Percentiles rank a stretch among this genome's conserved stretches.
phyloP scores from a whole-genome alignment of 106 monocot species.

The Vanilla planifolia region DNA sequence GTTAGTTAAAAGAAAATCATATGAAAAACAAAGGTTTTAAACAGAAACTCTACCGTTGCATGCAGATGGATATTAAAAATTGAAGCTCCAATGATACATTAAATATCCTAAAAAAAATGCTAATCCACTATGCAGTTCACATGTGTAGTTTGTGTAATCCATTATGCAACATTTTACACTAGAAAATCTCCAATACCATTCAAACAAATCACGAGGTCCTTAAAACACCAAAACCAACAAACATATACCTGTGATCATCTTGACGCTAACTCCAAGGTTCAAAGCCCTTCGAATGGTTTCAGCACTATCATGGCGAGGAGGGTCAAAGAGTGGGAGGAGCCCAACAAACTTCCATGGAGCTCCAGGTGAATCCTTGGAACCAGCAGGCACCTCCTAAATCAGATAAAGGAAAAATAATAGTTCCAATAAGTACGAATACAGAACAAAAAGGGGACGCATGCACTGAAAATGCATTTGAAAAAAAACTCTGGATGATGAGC shows the following conservation, averaged over 20 bases:
- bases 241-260: slow-evolving; percentile 52
- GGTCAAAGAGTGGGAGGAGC: slow-evolving; percentile 56
- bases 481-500: neutral
- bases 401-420: slow-evolving; percentile 3
- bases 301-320: slow-evolving; percentile 59
- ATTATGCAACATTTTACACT: neutral
- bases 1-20: too few relatives aligned
- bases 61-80: too few relatives aligned
- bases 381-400: slow-evolving; percentile 37
- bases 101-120: too few relatives aligned
- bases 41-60: too few relatives aligned
- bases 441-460: neutral
- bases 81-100: too few relatives aligned
- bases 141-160: too few relatives aligned
- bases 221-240: neutral
- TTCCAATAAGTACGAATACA: neutral
- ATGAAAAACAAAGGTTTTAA: too few relatives aligned
- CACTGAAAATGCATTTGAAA: neutral
- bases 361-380: slow-evolving; percentile 41
- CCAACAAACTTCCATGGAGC: slow-evolving; percentile 51
- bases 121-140: too few relatives aligned
- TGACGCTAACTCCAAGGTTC: slow-evolving; percentile 53
- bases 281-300: slow-evolving; percentile 55
- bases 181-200: neutral
- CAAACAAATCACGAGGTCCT: neutral